phyloP scores from a whole-genome alignment of 2,329 filamentous ascomycete species.

The Colletotrichum kahawae region DNA sequence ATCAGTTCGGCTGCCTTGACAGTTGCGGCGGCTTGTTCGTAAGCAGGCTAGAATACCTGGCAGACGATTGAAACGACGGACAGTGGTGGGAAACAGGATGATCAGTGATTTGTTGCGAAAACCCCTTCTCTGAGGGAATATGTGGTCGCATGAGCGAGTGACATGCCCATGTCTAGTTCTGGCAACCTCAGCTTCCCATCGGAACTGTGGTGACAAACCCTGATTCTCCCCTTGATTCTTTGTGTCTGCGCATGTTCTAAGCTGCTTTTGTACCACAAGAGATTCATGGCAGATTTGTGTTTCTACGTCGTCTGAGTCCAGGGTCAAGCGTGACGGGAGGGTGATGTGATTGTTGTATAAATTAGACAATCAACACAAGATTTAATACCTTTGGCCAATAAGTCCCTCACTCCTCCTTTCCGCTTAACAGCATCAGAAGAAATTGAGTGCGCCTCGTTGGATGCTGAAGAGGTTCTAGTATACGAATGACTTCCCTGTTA shows the following conservation, averaged over 20 bases:
- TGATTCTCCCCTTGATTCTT: background rate
- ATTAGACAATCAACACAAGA: fast-evolving
- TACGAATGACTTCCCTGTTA: fast-evolving
- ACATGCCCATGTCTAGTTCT: background rate
- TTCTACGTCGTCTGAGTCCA: background rate
- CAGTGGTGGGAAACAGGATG: no score
- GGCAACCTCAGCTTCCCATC: background rate
- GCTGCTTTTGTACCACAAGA: fast-evolving
- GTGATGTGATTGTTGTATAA: background rate
- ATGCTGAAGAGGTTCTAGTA: fast-evolving
- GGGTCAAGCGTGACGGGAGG: background rate
- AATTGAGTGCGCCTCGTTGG: background rate
- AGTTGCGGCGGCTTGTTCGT: background rate
- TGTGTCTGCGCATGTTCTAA: background rate
- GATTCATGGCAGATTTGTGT: fast-evolving
- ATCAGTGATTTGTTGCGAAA: no score
- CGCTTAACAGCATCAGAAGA: no score
- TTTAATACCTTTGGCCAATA: no score
- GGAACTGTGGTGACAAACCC: background rate
- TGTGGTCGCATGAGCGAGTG: background rate
- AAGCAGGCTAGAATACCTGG: background rate
- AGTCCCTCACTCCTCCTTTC: no score
- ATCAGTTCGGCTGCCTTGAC: background rate
- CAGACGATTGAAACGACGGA: background rate
- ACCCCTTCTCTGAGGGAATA: no score